Conservation (phyloP, 2,329 filamentous ascomycete species). For the Penicillium sp. region DNA sequence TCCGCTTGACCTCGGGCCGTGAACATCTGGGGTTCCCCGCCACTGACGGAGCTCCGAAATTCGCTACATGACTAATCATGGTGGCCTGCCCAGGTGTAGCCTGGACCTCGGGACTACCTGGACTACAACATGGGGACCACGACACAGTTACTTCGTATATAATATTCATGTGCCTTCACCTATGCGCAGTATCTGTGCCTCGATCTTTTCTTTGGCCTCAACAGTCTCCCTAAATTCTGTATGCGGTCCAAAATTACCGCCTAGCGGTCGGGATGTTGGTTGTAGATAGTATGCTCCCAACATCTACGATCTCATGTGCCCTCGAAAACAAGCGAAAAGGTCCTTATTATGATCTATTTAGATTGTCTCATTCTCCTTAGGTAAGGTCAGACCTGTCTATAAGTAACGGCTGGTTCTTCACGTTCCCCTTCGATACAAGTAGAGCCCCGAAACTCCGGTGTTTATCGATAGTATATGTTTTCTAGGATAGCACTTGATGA, state of each 20-base stretch:
- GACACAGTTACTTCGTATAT: neutral
- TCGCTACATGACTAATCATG: slow-evolving; percentile 5
- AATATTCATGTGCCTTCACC: neutral
- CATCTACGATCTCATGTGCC: neutral
- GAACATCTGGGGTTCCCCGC: slow-evolving; percentile 13
- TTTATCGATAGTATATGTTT: neutral
- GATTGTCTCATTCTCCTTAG: neutral
- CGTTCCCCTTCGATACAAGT: neutral
- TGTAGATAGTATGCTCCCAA: neutral
- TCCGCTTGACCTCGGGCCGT: slow-evolving; percentile 10
- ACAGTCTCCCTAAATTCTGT: too few species aligned
- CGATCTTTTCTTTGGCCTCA: too few species aligned
- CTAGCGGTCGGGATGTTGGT: neutral
- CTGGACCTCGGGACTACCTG: neutral
- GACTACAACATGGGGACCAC: neutral
- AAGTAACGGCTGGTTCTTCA: neutral
- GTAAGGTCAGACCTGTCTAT: too few species aligned
- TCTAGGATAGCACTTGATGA: neutral
- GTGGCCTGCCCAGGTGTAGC: too few species aligned
- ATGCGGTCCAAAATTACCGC: too few species aligned
- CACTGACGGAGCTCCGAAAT: neutral
- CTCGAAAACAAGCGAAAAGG: neutral
- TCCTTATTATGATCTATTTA: neutral
- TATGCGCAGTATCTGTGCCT: neutral
- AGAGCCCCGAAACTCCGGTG: too few species aligned